Evolutionary conservation across 75 land plant genomes (phyloP).

Genomic region (Pinus tabuliformis): DNA sequence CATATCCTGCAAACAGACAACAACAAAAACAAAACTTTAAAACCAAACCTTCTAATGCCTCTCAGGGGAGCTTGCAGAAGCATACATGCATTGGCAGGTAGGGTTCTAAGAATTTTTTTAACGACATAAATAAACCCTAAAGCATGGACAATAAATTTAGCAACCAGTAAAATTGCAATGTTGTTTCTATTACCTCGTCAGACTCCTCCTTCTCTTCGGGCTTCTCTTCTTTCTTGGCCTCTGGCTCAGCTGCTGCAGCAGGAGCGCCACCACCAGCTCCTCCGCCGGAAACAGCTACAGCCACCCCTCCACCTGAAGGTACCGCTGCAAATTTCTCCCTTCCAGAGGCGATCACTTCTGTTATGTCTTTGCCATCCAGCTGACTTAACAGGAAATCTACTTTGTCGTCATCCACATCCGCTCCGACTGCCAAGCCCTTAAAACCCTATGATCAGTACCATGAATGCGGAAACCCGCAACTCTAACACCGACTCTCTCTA

Average conservation of each 20-base stretch:
- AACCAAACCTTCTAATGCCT: no score
- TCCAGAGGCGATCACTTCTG: slow-evolving; percentile 31
- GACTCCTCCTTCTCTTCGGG: slow-evolving; percentile 57
- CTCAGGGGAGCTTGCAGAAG: no score
- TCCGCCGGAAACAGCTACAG: slow-evolving; percentile 20
- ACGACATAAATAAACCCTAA: no score
- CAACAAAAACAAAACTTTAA: no score
- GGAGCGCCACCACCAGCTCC: slow-evolving; percentile 26
- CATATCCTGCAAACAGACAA: slow-evolving; percentile 28
- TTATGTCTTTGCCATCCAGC: slow-evolving; percentile 34
- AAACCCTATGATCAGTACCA: neutral
- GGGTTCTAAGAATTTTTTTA: no score
- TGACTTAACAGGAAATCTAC: slow-evolving; percentile 23
- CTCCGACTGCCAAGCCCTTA: slow-evolving; percentile 27
- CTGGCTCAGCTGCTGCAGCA: slow-evolving; percentile 19
- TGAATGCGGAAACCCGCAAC: no score
- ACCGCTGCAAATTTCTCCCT: slow-evolving; percentile 41
- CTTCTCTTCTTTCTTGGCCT: slow-evolving; percentile 38
- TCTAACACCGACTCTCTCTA: no score
- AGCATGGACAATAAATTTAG: no score
- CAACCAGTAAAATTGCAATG: neutral
- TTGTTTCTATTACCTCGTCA: slow-evolving; percentile 34
- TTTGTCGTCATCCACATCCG: slow-evolving; percentile 28
- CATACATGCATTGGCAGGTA: no score
- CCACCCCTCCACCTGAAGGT: slow-evolving; percentile 39